A percentile compares a stretch with the other conserved stretches of the same genome.
phyloP scores from a whole-genome alignment of 805 yeast species.

The Kuraishia borneana region DNA sequence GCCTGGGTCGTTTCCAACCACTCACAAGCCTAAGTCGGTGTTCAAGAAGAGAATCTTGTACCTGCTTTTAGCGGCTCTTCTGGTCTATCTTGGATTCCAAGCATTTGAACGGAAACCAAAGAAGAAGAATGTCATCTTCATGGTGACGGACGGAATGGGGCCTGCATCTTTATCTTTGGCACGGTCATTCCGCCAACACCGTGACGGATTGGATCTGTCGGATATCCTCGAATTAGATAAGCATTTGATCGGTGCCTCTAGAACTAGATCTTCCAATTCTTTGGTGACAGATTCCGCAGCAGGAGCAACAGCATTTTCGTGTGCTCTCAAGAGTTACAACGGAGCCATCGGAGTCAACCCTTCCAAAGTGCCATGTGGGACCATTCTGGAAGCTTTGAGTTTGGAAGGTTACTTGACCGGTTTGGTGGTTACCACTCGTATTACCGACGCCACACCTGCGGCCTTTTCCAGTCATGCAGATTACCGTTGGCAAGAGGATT shows the following conservation, averaged over 20 bases:
- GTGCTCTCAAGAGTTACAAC: constrained; percentile 75
- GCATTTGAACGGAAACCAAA: no score
- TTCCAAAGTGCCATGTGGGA: constrained; percentile 66
- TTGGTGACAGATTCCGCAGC: constrained; percentile 93
- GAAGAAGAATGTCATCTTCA: constrained; percentile 74
- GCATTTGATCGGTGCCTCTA: constrained; percentile 68
- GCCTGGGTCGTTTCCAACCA: no score
- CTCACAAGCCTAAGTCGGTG: no score
- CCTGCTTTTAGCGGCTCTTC: no score
- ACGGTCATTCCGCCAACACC: constrained; percentile 58
- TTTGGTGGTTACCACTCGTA: constrained; percentile 81
- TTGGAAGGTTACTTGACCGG: constrained; percentile 76
- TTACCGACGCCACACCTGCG: constrained; percentile 95
- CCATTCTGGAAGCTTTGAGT: constrained; percentile 81
- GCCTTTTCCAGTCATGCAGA: constrained; percentile 76
- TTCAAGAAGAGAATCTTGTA: no score
- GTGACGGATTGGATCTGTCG: constrained; percentile 40
- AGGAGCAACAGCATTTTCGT: constrained; percentile 90
- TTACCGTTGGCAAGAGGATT: constrained; percentile 66
- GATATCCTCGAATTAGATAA: constrained; percentile 55
- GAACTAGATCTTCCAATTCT: constrained; percentile 72
- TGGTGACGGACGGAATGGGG: constrained; percentile 95
- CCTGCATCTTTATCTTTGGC: constrained; percentile 79
- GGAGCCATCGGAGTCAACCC: constrained; percentile 87
- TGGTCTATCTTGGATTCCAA: no score